Conservation (phyloP, 2,329 filamentous ascomycete genomes). For the Neofusicoccum kwambonambiense region DNA sequence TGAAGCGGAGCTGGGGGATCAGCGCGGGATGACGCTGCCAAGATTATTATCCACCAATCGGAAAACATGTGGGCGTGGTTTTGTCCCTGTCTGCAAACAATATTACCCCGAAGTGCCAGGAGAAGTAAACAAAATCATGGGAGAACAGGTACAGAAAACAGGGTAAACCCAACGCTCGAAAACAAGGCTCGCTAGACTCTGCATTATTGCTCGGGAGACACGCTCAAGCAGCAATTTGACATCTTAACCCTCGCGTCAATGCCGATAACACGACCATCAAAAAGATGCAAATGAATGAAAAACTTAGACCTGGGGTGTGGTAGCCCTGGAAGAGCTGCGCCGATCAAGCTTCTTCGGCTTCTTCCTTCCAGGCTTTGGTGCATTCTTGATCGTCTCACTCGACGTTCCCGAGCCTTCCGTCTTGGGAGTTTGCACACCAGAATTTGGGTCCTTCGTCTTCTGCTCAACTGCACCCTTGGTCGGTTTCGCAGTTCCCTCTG, state of each 20-base stretch:
- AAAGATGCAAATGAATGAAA: no score
- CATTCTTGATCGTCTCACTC: not conserved
- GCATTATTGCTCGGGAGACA: not conserved
- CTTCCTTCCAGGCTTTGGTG: slow-evolving; percentile 26
- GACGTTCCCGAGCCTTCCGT: not conserved
- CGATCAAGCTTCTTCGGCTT: slow-evolving; percentile 40
- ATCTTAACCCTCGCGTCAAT: not conserved
- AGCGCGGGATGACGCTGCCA: slow-evolving; percentile 1
- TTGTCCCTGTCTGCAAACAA: not conserved
- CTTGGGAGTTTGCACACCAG: not conserved
- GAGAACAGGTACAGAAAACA: not conserved
- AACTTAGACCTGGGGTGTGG: no score
- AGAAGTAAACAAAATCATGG: not conserved
- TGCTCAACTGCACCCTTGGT: not conserved
- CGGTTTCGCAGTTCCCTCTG: not conserved
- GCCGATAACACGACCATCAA: no score
- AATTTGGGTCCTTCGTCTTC: not conserved
- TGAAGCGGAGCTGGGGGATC: not conserved
- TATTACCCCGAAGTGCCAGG: not conserved
- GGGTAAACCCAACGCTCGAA: not conserved
- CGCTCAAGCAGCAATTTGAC: not conserved
- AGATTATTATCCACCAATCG: slow-evolving; percentile 10
- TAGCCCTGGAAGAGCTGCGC: slow-evolving; percentile 19
- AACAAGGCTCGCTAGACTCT: not conserved
- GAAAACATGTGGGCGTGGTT: not conserved